phyloP scores from a whole-genome alignment of 148 eudicot species.

The Selenicereus undatus region DNA sequence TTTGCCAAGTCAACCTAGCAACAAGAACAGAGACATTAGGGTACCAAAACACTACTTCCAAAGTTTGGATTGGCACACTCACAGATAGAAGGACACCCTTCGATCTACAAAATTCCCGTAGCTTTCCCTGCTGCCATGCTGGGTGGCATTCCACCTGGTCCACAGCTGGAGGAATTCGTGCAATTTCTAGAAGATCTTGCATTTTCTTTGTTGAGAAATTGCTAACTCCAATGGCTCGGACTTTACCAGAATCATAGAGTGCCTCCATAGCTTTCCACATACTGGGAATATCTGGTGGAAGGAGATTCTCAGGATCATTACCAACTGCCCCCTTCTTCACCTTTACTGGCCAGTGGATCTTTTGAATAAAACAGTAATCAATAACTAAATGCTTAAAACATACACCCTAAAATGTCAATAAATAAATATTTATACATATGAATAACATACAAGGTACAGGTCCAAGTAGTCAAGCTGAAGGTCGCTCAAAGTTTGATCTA shows the following conservation, averaged over 20 bases:
- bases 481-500: slow-evolving; percentile 37
- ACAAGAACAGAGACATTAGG: background rate
- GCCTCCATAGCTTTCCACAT: slow-evolving; percentile 76
- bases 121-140: slow-evolving; percentile 51
- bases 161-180: slow-evolving; percentile 55
- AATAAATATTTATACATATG: background rate
- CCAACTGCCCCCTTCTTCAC: slow-evolving; percentile 41
- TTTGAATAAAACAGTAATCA: background rate
- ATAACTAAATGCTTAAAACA: background rate
- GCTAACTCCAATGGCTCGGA: slow-evolving; percentile 59
- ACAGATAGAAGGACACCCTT: slow-evolving; percentile 58
- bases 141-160: slow-evolving; percentile 75
- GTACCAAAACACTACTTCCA: background rate
- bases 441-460: slow-evolving; percentile 45
- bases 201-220: slow-evolving; percentile 63
- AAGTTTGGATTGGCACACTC: slow-evolving; percentile 8
- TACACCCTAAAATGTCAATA: background rate
- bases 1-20: no score
- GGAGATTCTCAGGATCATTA: slow-evolving; percentile 29
- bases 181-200: slow-evolving; percentile 35
- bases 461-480: slow-evolving; percentile 57
- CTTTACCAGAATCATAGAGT: slow-evolving; percentile 48
- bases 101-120: slow-evolving; percentile 44
- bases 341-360: slow-evolving; percentile 69
- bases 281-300: slow-evolving; percentile 37